These are phyloP conservation scores for Trichophaea hybrida DNA, from an alignment of 2,329 filamentous ascomycete species.

Conservation along the genomic window DNA sequence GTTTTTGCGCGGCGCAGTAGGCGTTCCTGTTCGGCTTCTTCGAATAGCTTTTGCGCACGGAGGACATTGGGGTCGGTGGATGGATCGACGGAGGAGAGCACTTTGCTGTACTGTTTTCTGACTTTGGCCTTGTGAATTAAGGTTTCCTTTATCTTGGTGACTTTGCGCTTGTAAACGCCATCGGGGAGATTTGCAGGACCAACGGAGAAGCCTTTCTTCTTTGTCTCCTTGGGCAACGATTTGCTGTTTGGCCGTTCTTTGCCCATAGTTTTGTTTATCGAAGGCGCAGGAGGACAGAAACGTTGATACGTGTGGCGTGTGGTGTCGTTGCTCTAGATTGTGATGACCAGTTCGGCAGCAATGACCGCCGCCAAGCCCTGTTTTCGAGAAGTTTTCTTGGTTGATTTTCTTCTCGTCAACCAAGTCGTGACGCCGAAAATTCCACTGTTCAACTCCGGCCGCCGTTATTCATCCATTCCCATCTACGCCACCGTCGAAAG, in stretches of 20 bases:
- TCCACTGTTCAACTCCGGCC: too few species aligned
- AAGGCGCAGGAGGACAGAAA: too few species aligned
- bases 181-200: conserved; percentile 85
- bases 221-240: conserved; percentile 39
- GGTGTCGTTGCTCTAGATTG: too few species aligned
- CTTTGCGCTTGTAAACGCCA: conserved; percentile 75
- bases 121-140: conserved; percentile 87
- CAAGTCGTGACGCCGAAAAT: too few species aligned
- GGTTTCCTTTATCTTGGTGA: conserved; percentile 75
- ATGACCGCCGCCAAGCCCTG: neutral
- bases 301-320: too few species aligned
- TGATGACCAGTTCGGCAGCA: too few species aligned
- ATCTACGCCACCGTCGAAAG: neutral
- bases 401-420: neutral
- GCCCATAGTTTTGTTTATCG: neutral
- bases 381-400: neutral
- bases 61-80: conserved; percentile 25
- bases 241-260: conserved; percentile 33
- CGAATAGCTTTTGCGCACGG: conserved; percentile 27
- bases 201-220: conserved; percentile 62
- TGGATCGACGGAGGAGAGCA: conserved; percentile 46
- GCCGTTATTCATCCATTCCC: neutral
- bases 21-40: conserved; percentile 20
- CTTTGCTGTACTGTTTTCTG: conserved; percentile 80
- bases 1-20: conserved; percentile 20